Evolutionary conservation across 2,329 filamentous ascomycete species (phyloP), one percentile per base, ranked within the genome.

Genomic region (Calonectria hawksworthii): DNA sequence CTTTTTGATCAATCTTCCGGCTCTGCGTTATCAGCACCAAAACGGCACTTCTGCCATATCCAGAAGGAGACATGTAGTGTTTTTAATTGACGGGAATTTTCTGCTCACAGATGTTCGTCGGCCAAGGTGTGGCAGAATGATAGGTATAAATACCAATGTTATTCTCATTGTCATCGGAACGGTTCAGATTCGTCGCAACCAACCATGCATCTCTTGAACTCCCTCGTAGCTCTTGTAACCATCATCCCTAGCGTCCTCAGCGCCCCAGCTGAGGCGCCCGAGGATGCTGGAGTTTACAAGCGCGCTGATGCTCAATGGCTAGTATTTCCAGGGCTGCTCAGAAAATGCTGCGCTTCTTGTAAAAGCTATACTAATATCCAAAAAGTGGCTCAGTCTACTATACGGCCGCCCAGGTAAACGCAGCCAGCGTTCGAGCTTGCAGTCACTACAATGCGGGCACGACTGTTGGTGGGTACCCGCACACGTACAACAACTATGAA

Each of bases 401-500:
- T 13, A 61, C 56, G 3, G 56, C 56, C 16, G 56, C 56, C 13
- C 56, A 61, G 23, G 56, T 61, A 4, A 61, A 61, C 10, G 56
- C 56, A 41, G 56, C 56, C n/a, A 61, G 56, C 16, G 56, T 61
- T 21, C 56, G 56, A 9, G 56, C 56, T 11, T 61, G 56, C 23
- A 38, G 32, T 14, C 56, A 61, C 34, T 61, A 61, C 21, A 61
- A 61, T 11, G 56, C 56, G 26, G 56, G 56, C 13, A 61, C 56
- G 5, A 61, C 56, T 3, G 56, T 61, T 38, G 34, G 34, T 16
- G 34, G 56, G 26, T 61, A 61, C 34, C 56, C 56, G 7, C 56
- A 61, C 34, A 61, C 56, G 7, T 61, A 61, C 32, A 61, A 61
- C 23, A 61, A 61, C 16, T 61, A 61, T 41, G 56, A 61, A 36